Conservation (phyloP, 1,284 basidiomycete species). For the Dichomitus squalens region DNA sequence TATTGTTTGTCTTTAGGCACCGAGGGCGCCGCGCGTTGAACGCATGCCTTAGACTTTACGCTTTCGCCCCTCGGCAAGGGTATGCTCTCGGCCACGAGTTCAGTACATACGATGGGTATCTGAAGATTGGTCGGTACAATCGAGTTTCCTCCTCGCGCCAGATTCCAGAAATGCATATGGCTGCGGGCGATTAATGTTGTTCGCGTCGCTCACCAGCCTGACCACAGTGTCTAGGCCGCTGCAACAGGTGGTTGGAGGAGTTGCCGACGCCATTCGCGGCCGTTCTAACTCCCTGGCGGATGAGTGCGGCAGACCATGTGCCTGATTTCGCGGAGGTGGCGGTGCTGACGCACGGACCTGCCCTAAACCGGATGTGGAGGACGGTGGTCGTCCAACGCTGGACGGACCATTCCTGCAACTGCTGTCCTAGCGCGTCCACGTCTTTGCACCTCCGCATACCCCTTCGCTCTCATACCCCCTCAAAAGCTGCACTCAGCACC, state of each 20-base stretch:
- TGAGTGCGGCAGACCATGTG: too few relatives aligned
- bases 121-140: not conserved
- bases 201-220: too few relatives aligned
- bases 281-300: slow-evolving; percentile 18
- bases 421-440: slow-evolving; percentile 11
- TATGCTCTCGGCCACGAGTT: not conserved
- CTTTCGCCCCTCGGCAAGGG: not conserved
- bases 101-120: not conserved
- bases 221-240: too few relatives aligned
- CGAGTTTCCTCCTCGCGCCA: too few relatives aligned
- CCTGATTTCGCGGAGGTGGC: too few relatives aligned
- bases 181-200: too few relatives aligned
- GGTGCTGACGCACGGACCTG: slow-evolving; percentile 24
- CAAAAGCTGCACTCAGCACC: slow-evolving; percentile 34
- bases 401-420: slow-evolving; percentile 3
- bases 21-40: not conserved
- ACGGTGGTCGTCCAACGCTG: slow-evolving; percentile 11
- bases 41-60: slow-evolving; percentile 2
- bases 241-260: not conserved
- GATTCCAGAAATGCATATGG: too few relatives aligned
- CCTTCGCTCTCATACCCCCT: slow-evolving; percentile 25
- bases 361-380: slow-evolving; percentile 21
- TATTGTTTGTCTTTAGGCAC: not conserved
- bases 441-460: slow-evolving; percentile 15
- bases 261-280: not conserved